Percentiles rank a stretch among this genome's conserved stretches.
Evolutionary conservation across 352 stramenopile species (phyloP).

Genomic region (Globisporangium iwayamae): DNA sequence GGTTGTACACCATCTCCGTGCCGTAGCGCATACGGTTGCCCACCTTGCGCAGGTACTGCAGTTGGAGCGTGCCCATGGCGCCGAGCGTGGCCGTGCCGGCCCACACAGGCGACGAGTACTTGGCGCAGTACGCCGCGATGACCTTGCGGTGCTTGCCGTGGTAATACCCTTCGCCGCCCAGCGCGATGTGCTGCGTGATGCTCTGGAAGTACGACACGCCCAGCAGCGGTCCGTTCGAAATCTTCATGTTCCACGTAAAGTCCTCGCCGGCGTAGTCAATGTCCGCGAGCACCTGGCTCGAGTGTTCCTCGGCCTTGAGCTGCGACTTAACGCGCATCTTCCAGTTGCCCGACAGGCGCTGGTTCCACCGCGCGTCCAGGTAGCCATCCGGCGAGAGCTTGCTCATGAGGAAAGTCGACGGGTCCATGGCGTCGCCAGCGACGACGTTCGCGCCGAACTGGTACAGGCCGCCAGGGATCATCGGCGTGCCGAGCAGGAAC

Average conservation of each 20-base stretch:
- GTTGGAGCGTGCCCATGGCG: conserved; percentile 78
- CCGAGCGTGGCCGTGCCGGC: conserved; percentile 68
- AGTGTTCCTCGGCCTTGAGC: conserved; percentile 77
- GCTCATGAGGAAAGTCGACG: conserved; percentile 81
- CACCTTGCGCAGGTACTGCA: conserved; percentile 87
- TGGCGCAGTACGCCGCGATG: conserved; percentile 81
- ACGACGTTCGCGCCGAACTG: conserved; percentile 86
- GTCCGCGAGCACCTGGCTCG: conserved; percentile 76
- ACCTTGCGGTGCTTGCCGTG: conserved; percentile 86
- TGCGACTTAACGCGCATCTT: conserved; percentile 86
- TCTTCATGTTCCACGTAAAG: conserved; percentile 89
- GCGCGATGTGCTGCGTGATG: conserved; percentile 69
- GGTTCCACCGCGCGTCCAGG: conserved; percentile 82
- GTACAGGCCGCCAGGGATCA: conserved; percentile 83
- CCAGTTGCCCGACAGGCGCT: conserved; percentile 63
- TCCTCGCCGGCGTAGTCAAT: conserved; percentile 81
- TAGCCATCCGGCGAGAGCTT: conserved; percentile 85
- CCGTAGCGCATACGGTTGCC: conserved; percentile 78
- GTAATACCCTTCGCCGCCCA: conserved; percentile 87
- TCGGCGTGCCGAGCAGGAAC: conserved; percentile 75
- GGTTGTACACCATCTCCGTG: conserved; percentile 86
- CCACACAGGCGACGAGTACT: conserved; percentile 74
- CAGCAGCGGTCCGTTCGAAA: conserved; percentile 83
- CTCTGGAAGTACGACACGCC: conserved; percentile 87
- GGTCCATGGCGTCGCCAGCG: conserved; percentile 71